Evolutionary conservation across 2,329 filamentous ascomycete genomes (phyloP), one percentile per base, ranked within the genome.

Genomic region (Diaporthe ilicicola): DNA sequence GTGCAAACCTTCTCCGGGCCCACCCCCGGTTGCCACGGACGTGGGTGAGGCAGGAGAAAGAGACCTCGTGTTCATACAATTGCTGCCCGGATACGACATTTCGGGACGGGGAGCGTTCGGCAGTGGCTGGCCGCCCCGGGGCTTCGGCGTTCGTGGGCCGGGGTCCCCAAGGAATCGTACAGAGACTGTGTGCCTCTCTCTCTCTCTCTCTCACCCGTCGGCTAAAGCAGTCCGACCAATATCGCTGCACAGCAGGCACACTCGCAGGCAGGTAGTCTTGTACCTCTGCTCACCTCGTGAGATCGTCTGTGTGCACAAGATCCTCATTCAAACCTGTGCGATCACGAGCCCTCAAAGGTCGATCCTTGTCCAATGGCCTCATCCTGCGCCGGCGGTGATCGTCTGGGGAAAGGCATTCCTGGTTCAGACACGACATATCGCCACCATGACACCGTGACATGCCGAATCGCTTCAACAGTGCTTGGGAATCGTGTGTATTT

Each of bases 291-390:
- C n/a, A 22, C 32, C 56, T 62, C 59, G 59, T 37, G 44, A 50
- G n/a, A 50, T 24, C n/a, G 59, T 50, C 44, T 34, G 44, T 64
- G 59, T 24, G 42, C 44, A 24, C 4, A 37, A n/a, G 59, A 64
- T 64, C 59, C 50, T 50, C 59, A 64, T 32, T 50, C 44, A 19
- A 22, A 8, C n/a, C n/a, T 64, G 59, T 50, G 29, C 59, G 44
- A 50, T 64, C 59, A 64, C 59, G 59, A 64, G 59, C 19, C 29
- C 29, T 27, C 59, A 67, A n/a, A 24, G 22, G 48, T 6, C 48
- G 56, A 56, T 67, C 48, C 64, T 56, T 44, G 48, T 34, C 64
- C 48, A 42, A n/a, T 67, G 46, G 64, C 64, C n/a, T 64, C 59
- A 50, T 37, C 29, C 27, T 37, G 59, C 37, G 42, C 42, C 59